Base-by-base conservation (phyloP, 176 grass and related monocot species). In the Carex myosuroides region DNA sequence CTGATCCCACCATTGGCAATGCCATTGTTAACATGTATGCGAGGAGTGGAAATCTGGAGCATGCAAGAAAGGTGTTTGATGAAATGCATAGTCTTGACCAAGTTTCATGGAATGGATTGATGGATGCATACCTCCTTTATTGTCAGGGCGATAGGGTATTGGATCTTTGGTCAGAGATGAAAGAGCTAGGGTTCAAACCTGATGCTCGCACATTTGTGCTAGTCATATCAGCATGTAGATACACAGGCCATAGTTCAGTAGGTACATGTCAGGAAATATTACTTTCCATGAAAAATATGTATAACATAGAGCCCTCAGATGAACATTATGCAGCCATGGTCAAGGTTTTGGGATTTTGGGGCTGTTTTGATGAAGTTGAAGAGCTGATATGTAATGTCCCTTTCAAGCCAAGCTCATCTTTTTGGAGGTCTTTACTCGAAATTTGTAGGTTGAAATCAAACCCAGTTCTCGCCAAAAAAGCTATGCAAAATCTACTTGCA, bases 271-370 rank as follows among this genome's bases (percentile, higher is more conserved):
- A 52, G 1, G 35, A 87, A 64, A 71, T 89, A 61, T 86, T 86
- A 17, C 33, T 72, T 83, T 85, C 75, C 69, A 89, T 89, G 88
- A 83, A 57, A 70, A 64, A 67, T 41, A 65, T 62, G 22, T 89
- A 86, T 66, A 83, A 80, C 62, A 89, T 89, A 46, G 67, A 86
- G 79, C 88, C 88, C 21, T 50, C 44, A 64, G 30, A 82, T 55
- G 83, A 89, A 84, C 88, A 89, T 62, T 89, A 86, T 55, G 78
- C 88, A 14, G 65, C 81, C 79, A 86, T 89, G 84, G 80, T 89
- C 26, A 79, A 89, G 32, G 65, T 89, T 78, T 70, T 86, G 50
- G 88, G 88, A 48, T 80, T 64, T 61, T 78, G 73, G 52, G 88
- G 79, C n/a, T 46, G 8, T 68, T 79, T 89, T 16, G 70, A 86